A percentile compares a stretch with the other conserved stretches of the same genome.
Conservation (phyloP, 331 rosid genomes). For the Dryas integrifolia region DNA sequence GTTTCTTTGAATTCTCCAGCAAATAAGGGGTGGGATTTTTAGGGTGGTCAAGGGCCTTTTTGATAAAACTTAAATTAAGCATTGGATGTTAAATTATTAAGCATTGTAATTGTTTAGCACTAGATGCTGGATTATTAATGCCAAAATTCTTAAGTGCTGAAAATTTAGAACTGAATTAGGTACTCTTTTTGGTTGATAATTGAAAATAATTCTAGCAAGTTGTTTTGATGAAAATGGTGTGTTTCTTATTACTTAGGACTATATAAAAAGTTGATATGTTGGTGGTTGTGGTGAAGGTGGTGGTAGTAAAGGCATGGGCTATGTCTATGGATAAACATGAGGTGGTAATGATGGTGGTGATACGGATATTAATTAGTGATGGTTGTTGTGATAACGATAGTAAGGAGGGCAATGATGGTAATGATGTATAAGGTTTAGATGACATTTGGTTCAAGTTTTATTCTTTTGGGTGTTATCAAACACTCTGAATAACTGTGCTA, state of each 20-base stretch:
- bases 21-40: not conserved
- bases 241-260: not conserved
- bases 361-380: not conserved
- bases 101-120: not conserved
- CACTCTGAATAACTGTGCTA: not conserved
- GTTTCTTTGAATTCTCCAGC: not conserved
- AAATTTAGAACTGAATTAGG: constrained; percentile 7
- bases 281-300: not conserved
- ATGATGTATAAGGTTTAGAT: not conserved
- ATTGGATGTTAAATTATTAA: not conserved
- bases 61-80: not conserved
- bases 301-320: not conserved
- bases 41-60: constrained; percentile 5
- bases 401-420: constrained; percentile 9
- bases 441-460: not conserved
- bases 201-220: not conserved
- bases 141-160: not conserved
- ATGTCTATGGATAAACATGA: not conserved
- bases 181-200: not conserved
- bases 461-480: not conserved
- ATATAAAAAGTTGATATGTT: not conserved
- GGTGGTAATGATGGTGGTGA: not conserved
- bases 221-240: not conserved
- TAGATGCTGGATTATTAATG: not conserved
- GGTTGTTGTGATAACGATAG: not conserved